Conservation (phyloP, 345 rosid species). For the Lumnitzera littorea region DNA sequence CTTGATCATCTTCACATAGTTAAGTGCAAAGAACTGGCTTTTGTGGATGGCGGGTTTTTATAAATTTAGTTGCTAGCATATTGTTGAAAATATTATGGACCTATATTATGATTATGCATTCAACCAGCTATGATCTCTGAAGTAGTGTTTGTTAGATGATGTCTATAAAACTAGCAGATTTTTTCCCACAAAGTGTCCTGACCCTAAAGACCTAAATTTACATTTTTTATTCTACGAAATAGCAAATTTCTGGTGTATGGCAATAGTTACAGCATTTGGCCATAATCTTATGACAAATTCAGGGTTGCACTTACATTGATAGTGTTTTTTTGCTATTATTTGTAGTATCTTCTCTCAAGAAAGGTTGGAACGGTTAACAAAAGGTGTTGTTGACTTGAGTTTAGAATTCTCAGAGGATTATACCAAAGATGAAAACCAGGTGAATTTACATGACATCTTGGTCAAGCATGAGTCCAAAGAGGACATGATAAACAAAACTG, state of each 20-base stretch:
- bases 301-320: conserved; percentile 4
- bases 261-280: too few species aligned
- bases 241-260: too few species aligned
- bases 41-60: neutral
- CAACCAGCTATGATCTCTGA: too few species aligned
- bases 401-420: conserved; percentile 29
- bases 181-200: too few species aligned
- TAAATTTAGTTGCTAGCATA: neutral
- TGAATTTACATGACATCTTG: conserved; percentile 17
- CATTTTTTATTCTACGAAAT: too few species aligned
- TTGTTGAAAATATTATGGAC: too few species aligned
- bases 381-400: conserved; percentile 38
- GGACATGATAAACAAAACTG: conserved; percentile 19
- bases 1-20: neutral
- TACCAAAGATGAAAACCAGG: conserved; percentile 23
- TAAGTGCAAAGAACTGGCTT: too few species aligned
- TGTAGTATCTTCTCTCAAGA: conserved; percentile 83
- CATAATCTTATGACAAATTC: too few species aligned
- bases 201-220: too few species aligned
- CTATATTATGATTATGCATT: neutral
- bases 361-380: conserved; percentile 77
- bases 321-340: conserved; percentile 9
- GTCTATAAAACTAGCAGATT: too few species aligned
- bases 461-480: conserved; percentile 20
- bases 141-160: too few species aligned